Percentiles rank a stretch among this genome's conserved stretches.
These are phyloP conservation scores for Yamadazyma nakazawae DNA, from an alignment of 805 yeast species.

Conservation along the genomic window DNA sequence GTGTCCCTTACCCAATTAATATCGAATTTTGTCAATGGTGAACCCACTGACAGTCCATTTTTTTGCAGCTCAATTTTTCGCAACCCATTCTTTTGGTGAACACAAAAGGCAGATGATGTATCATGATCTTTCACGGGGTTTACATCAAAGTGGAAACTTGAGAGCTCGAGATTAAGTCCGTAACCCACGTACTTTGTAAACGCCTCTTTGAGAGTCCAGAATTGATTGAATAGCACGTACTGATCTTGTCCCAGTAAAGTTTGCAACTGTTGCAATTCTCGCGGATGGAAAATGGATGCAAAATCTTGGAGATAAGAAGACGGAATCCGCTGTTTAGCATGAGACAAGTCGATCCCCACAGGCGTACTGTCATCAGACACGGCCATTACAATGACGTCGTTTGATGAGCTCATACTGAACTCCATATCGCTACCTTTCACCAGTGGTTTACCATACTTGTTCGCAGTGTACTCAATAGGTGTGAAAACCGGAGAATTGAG, in stretches of 20 bases:
- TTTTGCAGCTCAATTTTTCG: background rate
- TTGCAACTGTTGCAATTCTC: constrained; percentile 33
- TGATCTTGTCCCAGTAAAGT: constrained; percentile 15
- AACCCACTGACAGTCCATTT: background rate
- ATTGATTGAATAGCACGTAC: constrained; percentile 45
- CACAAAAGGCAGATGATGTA: background rate
- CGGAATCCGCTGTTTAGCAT: constrained; percentile 23
- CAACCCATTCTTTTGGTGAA: background rate
- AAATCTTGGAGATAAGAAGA: constrained; percentile 36
- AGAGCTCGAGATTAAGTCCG: constrained; percentile 41
- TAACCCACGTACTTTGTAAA: constrained; percentile 64
- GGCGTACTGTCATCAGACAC: constrained; percentile 16
- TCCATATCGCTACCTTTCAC: constrained; percentile 24
- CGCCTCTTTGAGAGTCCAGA: constrained; percentile 82
- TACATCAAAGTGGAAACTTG: constrained; percentile 16
- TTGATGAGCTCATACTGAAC: constrained; percentile 63
- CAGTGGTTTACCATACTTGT: constrained; percentile 57
- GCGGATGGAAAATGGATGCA: constrained; percentile 37
- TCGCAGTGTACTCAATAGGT: constrained; percentile 25
- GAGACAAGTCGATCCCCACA: constrained; percentile 40
- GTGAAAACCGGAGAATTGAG: background rate
- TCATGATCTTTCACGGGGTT: background rate
- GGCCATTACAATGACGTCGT: constrained; percentile 45
- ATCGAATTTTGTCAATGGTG: background rate
- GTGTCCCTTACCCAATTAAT: background rate